A percentile compares a stretch with the other conserved stretches of the same genome.
phyloP scores from a whole-genome alignment of 805 yeast species.

The Barnettozyma sucrosica region DNA sequence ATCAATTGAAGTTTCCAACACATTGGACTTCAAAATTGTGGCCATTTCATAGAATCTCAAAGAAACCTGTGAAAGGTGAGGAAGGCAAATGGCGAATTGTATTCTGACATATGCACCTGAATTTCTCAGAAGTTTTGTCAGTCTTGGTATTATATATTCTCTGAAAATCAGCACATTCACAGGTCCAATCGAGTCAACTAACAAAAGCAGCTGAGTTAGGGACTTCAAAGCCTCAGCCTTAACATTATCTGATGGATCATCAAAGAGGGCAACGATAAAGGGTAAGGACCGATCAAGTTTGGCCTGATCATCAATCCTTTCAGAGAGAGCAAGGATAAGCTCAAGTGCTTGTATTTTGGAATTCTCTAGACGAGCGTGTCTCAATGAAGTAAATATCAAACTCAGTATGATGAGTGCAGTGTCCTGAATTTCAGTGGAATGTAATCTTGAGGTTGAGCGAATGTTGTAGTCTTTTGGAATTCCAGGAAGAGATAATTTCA shows the following conservation, averaged over 20 bases:
- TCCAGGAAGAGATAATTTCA: constrained; percentile 47
- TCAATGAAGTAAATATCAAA: constrained; percentile 50
- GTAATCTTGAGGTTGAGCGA: constrained; percentile 27
- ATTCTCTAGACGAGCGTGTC: constrained; percentile 54
- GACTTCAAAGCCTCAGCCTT: constrained; percentile 60
- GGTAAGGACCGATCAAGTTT: constrained; percentile 86
- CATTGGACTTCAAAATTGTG: constrained; percentile 38
- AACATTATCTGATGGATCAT: constrained; percentile 61
- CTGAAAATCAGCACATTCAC: constrained; percentile 72
- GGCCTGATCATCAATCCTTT: constrained; percentile 71
- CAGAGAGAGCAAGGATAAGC: constrained; percentile 68
- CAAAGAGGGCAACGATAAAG: constrained; percentile 63
- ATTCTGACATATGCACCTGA: constrained; percentile 48
- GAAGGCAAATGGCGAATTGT: constrained; percentile 67
- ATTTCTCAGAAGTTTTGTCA: constrained; percentile 39
- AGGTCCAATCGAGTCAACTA: constrained; percentile 63
- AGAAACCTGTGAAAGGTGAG: constrained; percentile 63
- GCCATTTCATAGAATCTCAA: constrained; percentile 59
- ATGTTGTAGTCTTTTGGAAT: constrained; percentile 42
- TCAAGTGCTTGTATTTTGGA: constrained; percentile 69
- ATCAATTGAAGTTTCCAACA: constrained; percentile 31
- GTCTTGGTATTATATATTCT: constrained; percentile 74
- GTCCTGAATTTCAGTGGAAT: constrained; percentile 30
- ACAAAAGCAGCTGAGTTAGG: constrained; percentile 58
- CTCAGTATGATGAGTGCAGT: constrained; percentile 55